These are phyloP conservation scores for Chlamydomonas sp. DNA, from an alignment of 139 green algal species.

Conservation along the genomic window DNA sequence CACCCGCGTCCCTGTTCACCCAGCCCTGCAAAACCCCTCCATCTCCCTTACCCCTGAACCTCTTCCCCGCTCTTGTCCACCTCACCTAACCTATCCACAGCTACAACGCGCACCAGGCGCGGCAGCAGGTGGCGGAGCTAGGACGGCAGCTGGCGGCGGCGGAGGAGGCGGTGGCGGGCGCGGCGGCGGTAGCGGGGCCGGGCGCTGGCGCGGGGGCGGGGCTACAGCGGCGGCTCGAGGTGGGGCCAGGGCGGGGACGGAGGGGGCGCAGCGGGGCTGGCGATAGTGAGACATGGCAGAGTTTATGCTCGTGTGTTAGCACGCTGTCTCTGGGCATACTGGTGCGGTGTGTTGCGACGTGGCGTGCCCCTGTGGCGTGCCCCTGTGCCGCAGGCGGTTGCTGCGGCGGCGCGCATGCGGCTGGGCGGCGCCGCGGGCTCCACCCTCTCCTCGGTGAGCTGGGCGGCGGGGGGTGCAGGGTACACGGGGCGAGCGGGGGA, in stretches of 20 bases:
- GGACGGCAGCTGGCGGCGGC: slow-evolving; percentile 23
- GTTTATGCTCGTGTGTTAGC: not conserved
- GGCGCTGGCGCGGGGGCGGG: slow-evolving; percentile 22
- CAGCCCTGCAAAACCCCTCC: not conserved
- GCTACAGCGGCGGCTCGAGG: slow-evolving; percentile 37
- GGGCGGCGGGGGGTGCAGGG: not conserved
- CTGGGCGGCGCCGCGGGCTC: not conserved
- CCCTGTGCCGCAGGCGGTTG: slow-evolving; percentile 23
- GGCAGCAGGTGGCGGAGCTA: slow-evolving; percentile 45
- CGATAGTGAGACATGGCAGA: not conserved
- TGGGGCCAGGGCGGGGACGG: not conserved
- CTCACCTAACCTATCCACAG: slow-evolving; percentile 5
- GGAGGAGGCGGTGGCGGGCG: slow-evolving; percentile 50
- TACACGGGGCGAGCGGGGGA: not conserved
- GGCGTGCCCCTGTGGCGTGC: no score
- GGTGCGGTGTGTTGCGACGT: no score
- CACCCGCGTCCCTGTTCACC: not conserved
- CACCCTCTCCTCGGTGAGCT: not conserved
- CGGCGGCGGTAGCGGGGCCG: not conserved
- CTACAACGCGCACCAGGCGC: slow-evolving; percentile 49
- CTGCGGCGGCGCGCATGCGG: slow-evolving; percentile 31
- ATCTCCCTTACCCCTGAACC: not conserved
- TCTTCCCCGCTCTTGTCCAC: not conserved
- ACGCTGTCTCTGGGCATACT: not conserved
- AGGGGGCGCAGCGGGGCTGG: not conserved